Conservation (phyloP, 2,329 filamentous ascomycete genomes). For the Nothophaeocryptopus gaeumannii region DNA sequence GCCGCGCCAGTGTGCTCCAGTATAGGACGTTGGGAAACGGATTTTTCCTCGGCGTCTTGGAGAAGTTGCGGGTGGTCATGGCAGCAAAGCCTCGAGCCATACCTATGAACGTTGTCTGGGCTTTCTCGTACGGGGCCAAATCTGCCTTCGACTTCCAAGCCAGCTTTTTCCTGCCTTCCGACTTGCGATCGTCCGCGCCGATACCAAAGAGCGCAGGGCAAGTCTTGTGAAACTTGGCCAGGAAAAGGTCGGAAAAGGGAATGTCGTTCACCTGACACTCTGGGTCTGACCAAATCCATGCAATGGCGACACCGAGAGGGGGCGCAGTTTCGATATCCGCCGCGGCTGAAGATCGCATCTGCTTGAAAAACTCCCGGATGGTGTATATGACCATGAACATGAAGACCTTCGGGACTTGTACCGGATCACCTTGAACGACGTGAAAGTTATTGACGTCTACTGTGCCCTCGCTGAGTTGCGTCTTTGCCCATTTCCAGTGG, state of each 20-base stretch:
- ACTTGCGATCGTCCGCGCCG: constrained; percentile 59
- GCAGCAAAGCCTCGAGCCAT: constrained; percentile 66
- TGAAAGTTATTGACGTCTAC: constrained; percentile 14
- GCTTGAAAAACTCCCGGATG: constrained; percentile 68
- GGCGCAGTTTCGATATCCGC: constrained; percentile 56
- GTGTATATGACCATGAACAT: constrained; percentile 72
- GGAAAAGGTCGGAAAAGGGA: constrained; percentile 76
- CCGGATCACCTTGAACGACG: constrained; percentile 3
- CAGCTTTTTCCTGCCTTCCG: constrained; percentile 62
- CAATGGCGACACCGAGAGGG: constrained; percentile 73
- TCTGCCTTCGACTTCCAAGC: constrained; percentile 58
- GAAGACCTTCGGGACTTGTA: constrained; percentile 10
- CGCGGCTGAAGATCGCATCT: constrained; percentile 46
- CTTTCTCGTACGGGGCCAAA: constrained; percentile 1
- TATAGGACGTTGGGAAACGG: constrained; percentile 77
- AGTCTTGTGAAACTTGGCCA: constrained; percentile 76
- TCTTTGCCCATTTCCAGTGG: constrained; percentile 11
- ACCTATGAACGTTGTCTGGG: constrained; percentile 9
- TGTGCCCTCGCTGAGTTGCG: constrained; percentile 2
- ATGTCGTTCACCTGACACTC: constrained; percentile 61
- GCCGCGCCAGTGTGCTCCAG: constrained; percentile 73
- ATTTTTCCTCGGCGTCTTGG: constrained; percentile 63
- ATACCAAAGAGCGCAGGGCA: constrained; percentile 83
- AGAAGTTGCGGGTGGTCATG: constrained; percentile 78
- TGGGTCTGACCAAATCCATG: constrained; percentile 68